These are phyloP conservation scores for Caryopteris hybrid DNA, from an alignment of 305 asterid genomes.

Conservation along the genomic window DNA sequence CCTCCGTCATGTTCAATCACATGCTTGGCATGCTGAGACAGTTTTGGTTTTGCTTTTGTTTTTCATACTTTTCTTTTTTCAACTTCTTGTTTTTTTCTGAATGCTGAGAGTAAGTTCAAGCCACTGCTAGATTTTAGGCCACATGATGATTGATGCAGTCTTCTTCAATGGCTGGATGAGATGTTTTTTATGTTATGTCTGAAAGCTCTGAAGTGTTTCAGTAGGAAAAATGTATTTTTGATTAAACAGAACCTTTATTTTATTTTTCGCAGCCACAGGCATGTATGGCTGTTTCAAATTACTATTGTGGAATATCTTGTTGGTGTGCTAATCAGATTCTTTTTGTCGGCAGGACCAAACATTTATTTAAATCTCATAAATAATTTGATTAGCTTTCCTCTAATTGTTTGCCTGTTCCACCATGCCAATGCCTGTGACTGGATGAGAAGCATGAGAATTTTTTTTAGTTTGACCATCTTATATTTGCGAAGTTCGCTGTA, in stretches of 20 bases:
- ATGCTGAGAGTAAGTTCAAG: neutral
- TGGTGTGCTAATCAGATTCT: too few relatives aligned
- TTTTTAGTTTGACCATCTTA: neutral
- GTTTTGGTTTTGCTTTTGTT: too few relatives aligned
- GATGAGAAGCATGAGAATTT: neutral
- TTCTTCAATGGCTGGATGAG: neutral
- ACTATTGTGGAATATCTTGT: neutral
- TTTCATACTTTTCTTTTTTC: too few relatives aligned
- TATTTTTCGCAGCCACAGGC: neutral
- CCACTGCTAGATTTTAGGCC: neutral
- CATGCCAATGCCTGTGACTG: neutral
- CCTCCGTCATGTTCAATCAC: neutral
- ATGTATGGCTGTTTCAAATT: neutral
- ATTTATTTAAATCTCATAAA: too few relatives aligned
- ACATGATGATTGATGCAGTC: too few relatives aligned
- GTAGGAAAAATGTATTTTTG: neutral
- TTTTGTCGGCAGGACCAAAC: too few relatives aligned
- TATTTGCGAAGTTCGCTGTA: neutral
- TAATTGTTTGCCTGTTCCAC: neutral
- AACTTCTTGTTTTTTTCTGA: too few relatives aligned
- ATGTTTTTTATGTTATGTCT: neutral
- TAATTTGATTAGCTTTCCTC: neutral
- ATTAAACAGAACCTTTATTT: neutral
- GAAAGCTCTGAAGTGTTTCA: neutral
- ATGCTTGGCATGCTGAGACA: slow-evolving; percentile 3